phyloP scores from a whole-genome alignment of 1,284 basidiomycete genomes.

The Trametes hirsuta region DNA sequence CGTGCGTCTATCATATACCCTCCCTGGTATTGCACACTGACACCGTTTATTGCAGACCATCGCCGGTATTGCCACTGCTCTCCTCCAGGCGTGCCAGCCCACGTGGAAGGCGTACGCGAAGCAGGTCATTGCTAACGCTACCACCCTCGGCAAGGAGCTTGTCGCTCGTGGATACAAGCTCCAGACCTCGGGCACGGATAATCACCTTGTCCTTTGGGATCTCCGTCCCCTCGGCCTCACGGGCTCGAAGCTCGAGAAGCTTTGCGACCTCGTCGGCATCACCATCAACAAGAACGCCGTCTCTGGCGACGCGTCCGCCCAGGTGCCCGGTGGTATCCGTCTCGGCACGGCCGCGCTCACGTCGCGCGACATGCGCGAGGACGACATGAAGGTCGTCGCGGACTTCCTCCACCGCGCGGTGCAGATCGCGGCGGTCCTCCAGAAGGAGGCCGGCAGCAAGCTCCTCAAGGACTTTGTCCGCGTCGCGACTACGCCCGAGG shows the following conservation, averaged over 20 bases:
- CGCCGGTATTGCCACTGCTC: conserved; percentile 93
- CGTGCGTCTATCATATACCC: conserved; percentile 46
- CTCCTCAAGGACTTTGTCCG: conserved; percentile 95
- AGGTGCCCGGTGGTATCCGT: conserved; percentile 97
- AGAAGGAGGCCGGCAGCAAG: conserved; percentile 95
- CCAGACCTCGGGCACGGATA: conserved; percentile 96
- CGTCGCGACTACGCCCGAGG: conserved; percentile 74
- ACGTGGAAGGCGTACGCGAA: conserved; percentile 93
- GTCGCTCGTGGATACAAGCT: conserved; percentile 88
- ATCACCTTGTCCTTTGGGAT: conserved; percentile 99
- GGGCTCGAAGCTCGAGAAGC: conserved; percentile 98
- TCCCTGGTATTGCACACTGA: not conserved
- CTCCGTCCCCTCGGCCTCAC: conserved; percentile 94
- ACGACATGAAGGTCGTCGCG: conserved; percentile 87
- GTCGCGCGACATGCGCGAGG: conserved; percentile 91
- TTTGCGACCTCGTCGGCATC: conserved; percentile 96
- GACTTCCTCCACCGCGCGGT: conserved; percentile 92
- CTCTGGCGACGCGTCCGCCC: conserved; percentile 93
- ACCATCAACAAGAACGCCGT: conserved; percentile 98
- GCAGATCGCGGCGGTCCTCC: conserved; percentile 84
- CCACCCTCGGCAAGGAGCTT: conserved; percentile 74
- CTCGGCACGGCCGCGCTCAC: conserved; percentile 95
- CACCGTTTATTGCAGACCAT: conserved; percentile 69
- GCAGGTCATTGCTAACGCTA: conserved; percentile 91
- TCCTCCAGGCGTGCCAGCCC: conserved; percentile 92